Evolutionary conservation across 2,329 filamentous ascomycete genomes (phyloP).

Genomic region (Calonectria naviculata): DNA sequence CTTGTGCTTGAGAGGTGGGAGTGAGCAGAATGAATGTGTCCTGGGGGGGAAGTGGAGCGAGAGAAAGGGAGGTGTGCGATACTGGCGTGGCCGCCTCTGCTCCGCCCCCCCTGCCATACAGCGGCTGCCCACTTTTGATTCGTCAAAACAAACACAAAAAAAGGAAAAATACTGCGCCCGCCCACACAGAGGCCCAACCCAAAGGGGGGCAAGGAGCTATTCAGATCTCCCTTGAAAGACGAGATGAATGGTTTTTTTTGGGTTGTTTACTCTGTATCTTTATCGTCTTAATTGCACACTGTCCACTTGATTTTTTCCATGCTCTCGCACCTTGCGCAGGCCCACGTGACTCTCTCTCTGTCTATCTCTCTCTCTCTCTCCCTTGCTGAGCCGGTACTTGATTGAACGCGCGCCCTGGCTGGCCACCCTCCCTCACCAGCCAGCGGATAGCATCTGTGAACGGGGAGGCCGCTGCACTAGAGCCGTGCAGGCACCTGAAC

Average conservation of each 20-base stretch:
- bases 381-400: neutral
- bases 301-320: constrained; percentile 5
- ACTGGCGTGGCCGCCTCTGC: constrained; percentile 39
- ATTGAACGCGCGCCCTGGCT: neutral
- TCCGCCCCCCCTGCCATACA: neutral
- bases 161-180: neutral
- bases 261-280: neutral
- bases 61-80: constrained; percentile 36
- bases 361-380: neutral
- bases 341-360: constrained; percentile 18
- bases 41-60: constrained; percentile 32
- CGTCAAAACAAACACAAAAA: constrained; percentile 5
- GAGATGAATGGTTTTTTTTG: constrained; percentile 12
- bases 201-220: neutral
- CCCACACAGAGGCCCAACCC: neutral
- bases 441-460: neutral
- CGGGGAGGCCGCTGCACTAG: constrained; percentile 5
- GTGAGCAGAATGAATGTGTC: constrained; percentile 48
- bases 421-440: neutral
- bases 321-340: neutral
- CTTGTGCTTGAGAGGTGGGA: constrained; percentile 49
- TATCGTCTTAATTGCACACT: neutral
- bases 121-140: neutral
- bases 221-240: neutral
- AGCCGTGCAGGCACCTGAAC: constrained; percentile 6